Percentiles rank a stretch among this genome's conserved stretches.
phyloP scores from a whole-genome alignment of 345 rosid genomes.

The Moricandia arvensis region DNA sequence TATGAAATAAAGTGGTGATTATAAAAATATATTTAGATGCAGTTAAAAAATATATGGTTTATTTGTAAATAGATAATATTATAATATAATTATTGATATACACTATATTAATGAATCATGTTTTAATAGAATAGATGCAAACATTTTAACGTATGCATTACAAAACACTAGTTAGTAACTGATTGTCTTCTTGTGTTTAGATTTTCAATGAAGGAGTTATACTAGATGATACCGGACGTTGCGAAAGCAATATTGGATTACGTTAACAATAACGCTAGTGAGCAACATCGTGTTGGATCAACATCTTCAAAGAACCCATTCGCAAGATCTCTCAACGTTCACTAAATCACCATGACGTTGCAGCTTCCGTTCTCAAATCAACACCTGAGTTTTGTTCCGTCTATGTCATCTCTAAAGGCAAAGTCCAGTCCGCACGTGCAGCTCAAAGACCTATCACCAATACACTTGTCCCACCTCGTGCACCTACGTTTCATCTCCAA shows the following conservation, averaged over 20 bases:
- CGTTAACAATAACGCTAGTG: conserved; percentile 48
- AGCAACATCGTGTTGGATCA: conserved; percentile 61
- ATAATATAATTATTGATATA: too few species aligned
- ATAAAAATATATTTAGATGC: too few species aligned
- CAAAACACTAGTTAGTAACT: background rate
- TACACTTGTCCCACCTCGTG: conserved; percentile 54
- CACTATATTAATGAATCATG: too few species aligned
- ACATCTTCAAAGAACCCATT: conserved; percentile 53
- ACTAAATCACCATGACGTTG: conserved; percentile 50
- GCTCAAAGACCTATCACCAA: conserved; percentile 55
- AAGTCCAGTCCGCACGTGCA: conserved; percentile 44
- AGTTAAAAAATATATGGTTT: too few species aligned
- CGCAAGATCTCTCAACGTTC: conserved; percentile 65
- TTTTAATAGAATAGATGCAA: background rate
- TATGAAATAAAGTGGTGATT: too few species aligned
- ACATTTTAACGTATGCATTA: background rate
- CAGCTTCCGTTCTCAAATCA: conserved; percentile 47
- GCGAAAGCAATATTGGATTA: conserved; percentile 62
- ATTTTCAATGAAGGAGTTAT: conserved; percentile 54
- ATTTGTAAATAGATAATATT: too few species aligned
- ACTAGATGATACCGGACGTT: conserved; percentile 65
- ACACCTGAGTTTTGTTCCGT: conserved; percentile 76
- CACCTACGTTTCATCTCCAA: conserved; percentile 34
- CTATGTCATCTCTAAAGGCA: conserved; percentile 80
- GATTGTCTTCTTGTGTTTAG: conserved; percentile 34